Evolutionary conservation across 2,329 filamentous ascomycete genomes (phyloP).

Genomic region (Tolypocladium inflatum): DNA sequence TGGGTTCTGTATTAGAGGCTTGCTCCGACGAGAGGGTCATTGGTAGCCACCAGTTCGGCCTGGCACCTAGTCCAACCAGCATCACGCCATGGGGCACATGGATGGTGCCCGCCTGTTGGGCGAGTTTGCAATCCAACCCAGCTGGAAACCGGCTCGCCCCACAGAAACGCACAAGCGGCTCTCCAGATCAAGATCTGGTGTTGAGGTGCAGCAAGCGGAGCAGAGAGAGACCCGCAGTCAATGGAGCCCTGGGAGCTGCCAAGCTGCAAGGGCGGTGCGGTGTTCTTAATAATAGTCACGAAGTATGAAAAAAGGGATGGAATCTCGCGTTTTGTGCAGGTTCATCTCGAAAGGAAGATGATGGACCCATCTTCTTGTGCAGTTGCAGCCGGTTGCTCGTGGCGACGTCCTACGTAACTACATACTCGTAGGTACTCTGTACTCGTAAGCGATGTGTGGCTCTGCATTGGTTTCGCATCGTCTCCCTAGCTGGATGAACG

Average conservation of each 20-base stretch:
- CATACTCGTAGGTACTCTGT: too few relatives aligned
- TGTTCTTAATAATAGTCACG: not conserved
- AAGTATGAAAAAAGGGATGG: not conserved
- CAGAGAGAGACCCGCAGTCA: not conserved
- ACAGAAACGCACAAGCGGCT: not conserved
- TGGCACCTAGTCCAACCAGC: not conserved
- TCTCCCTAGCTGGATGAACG: not conserved
- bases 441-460: not conserved
- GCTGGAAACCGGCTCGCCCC: not conserved
- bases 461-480: not conserved
- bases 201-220: not conserved
- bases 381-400: not conserved
- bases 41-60: not conserved
- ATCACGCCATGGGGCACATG: slow-evolving; percentile 14
- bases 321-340: not conserved
- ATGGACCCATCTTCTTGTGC: not conserved
- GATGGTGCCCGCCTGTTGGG: slow-evolving; percentile 12
- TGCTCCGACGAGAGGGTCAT: not conserved
- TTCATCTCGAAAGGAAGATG: not conserved
- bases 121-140: not conserved
- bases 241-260: not conserved
- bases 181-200: not conserved
- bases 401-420: too few relatives aligned
- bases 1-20: not conserved
- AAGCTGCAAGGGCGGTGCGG: not conserved